Percentiles rank a stretch among this genome's conserved stretches.
phyloP scores from a whole-genome alignment of 225 moss, liverwort and hornwort species.

The Marchantia paleacea region DNA sequence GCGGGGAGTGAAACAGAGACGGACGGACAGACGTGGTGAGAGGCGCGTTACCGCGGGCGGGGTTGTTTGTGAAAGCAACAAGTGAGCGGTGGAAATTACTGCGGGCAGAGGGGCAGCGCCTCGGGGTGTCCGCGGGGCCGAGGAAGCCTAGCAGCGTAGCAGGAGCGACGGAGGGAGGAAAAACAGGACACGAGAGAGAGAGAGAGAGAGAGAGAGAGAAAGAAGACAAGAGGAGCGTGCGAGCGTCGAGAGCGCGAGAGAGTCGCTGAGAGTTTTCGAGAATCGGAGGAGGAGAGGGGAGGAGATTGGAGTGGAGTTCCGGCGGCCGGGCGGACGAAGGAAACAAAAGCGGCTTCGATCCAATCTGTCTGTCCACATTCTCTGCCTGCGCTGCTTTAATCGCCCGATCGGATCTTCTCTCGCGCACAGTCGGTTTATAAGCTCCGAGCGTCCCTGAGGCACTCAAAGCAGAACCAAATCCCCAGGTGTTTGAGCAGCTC shows the following conservation, averaged over 20 bases:
- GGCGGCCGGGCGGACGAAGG: constrained; percentile 3
- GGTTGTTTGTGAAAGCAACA: not conserved
- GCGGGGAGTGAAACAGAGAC: not conserved
- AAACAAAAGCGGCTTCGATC: constrained; percentile 8
- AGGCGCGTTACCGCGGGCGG: not conserved
- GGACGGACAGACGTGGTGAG: not conserved
- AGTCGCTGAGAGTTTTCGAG: not conserved
- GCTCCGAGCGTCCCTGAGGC: not conserved
- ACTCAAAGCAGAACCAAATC: not conserved
- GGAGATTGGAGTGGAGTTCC: not conserved
- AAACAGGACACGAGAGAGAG: not conserved
- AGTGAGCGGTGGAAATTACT: constrained; percentile 3
- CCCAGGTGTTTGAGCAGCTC: constrained; percentile 10
- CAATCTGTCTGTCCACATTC: not conserved
- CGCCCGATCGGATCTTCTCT: constrained; percentile 5
- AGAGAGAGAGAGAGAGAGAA: not conserved
- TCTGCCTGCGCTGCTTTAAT: not conserved
- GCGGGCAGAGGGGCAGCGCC: not conserved
- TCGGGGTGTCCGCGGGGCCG: not conserved
- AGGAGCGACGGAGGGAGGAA: not conserved
- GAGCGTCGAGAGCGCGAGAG: not conserved
- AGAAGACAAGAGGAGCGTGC: not conserved
- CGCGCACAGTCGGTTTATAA: not conserved
- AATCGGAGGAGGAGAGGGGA: not conserved
- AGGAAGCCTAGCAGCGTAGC: not conserved